Base-by-base conservation (phyloP, 352 stramenopile genomes). In the Pythium utonaiense region DNA sequence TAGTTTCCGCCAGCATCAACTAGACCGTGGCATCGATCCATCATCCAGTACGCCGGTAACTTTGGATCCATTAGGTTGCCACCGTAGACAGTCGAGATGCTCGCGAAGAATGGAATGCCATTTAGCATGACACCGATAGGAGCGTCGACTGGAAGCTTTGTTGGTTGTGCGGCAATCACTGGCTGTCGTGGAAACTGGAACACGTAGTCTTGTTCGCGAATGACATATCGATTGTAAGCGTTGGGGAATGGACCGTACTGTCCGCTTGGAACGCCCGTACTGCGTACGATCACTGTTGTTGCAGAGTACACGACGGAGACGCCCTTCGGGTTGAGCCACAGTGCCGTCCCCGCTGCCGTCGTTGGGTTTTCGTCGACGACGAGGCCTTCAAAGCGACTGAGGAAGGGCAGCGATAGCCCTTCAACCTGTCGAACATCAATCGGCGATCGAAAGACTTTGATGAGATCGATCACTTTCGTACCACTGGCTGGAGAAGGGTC, bases 1-100 rank as follows among this genome's bases (percentile, higher is more conserved):
- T 93, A 93, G n/a, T 88, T 70, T 3, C 81, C 80, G 1, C 77
- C 79, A 1, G 54, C 55, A 54, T 88, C 77, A 8, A 89, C 77
- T 0, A 89, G 67, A 16, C 81, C 81, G 40, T 91, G 80, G 67
- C 84, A 93, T 51, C 83, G 85, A 59, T 90, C 84, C 19, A 91
- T 28, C 25, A 89, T 59, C 5, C 67, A 56, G 38, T 81, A 77
- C 3, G 62, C 74, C 14, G 42, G 19, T 14, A 75, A 87, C 0
- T 56, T 53, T 9, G 58, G 72, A 38, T 73, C 67, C 56, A 84
- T 70, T 3, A 91, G 54, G 45, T 75, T 74, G 1, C 77, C 76
- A 24, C 74, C 71, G 33, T 83, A 87, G 3, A 77, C 31, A 3
- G 49, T 40, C 4, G 74, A 85, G 5, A 56, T 60, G 33, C 61